Base-by-base conservation (phyloP, 345 rosid genomes). In the Syzygium oleosum region DNA sequence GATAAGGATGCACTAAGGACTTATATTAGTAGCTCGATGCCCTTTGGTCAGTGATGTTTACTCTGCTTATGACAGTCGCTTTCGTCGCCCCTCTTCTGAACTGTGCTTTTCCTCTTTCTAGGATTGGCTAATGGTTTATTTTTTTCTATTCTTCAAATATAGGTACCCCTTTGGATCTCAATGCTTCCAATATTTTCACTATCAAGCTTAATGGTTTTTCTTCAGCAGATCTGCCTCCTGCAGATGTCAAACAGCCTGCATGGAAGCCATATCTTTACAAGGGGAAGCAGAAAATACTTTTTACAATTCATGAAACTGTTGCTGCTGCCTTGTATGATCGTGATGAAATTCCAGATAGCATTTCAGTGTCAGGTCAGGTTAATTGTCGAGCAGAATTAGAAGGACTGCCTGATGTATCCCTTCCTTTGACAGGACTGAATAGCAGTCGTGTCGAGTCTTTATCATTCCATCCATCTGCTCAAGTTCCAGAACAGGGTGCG, bases 121-220 rank as follows among this genome's bases (percentile, higher is more conserved):
- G 43, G 29, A 22, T 58, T 56, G 52, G 51, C 51, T 61, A 59
- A 84, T 91, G 88, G 86, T 89, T 84, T 86, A 46, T 87, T 84
- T 88, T 27, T 23, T 73, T 87, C 80, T 88, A 84, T 84, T 91
- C 89, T 88, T 85, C 85, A 13, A 31, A 85, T 89, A 55, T 86
- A 97, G 99, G 99, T 85, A 96, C 98, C 52, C 99, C 98, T 49
- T 89, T 97, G 93, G 99, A 97, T 91, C 96, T 97, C 87, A 95
- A 92, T 89, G 90, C 91, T 88, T 90, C 96, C 84, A 97, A 94
- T 87, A 91, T 94, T 52, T 94, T 88, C 88, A 89, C 95, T 52
- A 91, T 96, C 78, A 95, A 93, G 89, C 94, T 88, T 85, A 96
- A 91, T 89, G 99, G 99, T 17, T 97, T 96, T 93, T 92, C 98